These are phyloP conservation scores for Yamadazyma diddensiae DNA, from an alignment of 1,139 yeast species.

Conservation along the genomic window DNA sequence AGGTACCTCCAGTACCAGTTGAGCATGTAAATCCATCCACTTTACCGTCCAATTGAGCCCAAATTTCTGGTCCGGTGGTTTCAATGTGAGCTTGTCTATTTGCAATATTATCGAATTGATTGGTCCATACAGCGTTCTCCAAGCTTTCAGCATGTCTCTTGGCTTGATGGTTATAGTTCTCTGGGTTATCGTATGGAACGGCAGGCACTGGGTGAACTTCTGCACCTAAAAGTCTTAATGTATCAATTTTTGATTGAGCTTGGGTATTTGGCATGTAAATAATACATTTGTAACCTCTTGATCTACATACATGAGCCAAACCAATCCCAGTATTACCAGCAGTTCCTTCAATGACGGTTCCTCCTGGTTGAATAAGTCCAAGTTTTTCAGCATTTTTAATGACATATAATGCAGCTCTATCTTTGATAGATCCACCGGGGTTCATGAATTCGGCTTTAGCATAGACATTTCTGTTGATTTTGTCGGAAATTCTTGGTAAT, in stretches of 20 bases:
- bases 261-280: constrained; percentile 91
- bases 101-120: constrained; percentile 83
- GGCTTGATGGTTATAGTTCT: constrained; percentile 84
- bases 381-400: constrained; percentile 74
- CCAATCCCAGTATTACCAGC: constrained; percentile 85
- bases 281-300: constrained; percentile 79
- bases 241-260: constrained; percentile 72
- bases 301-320: constrained; percentile 80
- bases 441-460: constrained; percentile 92
- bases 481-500: constrained; percentile 58
- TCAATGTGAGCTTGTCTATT: constrained; percentile 88
- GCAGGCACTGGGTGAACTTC: constrained; percentile 92
- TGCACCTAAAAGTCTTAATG: constrained; percentile 72
- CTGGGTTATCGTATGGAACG: constrained; percentile 74
- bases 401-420: constrained; percentile 80
- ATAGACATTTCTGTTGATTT: constrained; percentile 71
- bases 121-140: constrained; percentile 85
- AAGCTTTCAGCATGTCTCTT: constrained; percentile 73
- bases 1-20: constrained; percentile 90
- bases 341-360: constrained; percentile 50
- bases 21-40: constrained; percentile 86
- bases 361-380: constrained; percentile 68
- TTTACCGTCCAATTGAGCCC: constrained; percentile 81
- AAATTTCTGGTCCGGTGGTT: constrained; percentile 89
- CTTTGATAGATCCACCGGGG: constrained; percentile 94